These are phyloP conservation scores for Drechslerella stenobrocha DNA, from an alignment of 2,329 filamentous ascomycete genomes.

Conservation along the genomic window DNA sequence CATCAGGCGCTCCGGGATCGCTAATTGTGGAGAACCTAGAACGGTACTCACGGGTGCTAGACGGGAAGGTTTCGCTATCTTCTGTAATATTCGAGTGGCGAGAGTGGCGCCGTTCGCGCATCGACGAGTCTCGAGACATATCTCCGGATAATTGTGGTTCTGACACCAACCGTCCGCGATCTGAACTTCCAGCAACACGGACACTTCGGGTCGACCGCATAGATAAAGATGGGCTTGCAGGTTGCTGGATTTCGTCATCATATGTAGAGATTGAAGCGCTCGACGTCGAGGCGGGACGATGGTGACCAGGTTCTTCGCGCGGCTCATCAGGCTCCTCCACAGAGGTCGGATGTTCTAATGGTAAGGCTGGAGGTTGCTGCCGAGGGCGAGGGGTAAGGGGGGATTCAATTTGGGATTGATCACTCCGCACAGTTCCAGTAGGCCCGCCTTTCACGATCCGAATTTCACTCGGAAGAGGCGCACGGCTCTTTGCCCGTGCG, in stretches of 20 bases:
- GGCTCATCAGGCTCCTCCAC: slow-evolving; percentile 32
- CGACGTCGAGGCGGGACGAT: slow-evolving; percentile 27
- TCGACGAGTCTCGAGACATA: slow-evolving; percentile 33
- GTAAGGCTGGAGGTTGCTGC: slow-evolving; percentile 11
- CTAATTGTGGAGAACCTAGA: slow-evolving; percentile 33
- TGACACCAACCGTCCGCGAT: slow-evolving; percentile 30
- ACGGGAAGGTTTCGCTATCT: slow-evolving; percentile 23
- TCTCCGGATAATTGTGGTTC: slow-evolving; percentile 35
- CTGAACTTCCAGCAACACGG: slow-evolving; percentile 16
- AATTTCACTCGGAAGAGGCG: slow-evolving; percentile 28
- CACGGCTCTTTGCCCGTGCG: slow-evolving; percentile 15
- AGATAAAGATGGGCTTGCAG: slow-evolving; percentile 32
- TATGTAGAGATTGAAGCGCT: slow-evolving; percentile 25
- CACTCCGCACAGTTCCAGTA: slow-evolving; percentile 12
- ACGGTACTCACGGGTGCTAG: slow-evolving; percentile 24
- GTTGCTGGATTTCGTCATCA: slow-evolving; percentile 26
- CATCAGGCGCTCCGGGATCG: slow-evolving; percentile 28
- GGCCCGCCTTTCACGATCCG: slow-evolving; percentile 19
- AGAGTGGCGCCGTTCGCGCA: slow-evolving; percentile 39
- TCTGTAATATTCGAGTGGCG: slow-evolving; percentile 37
- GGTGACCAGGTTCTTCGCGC: slow-evolving; percentile 17
- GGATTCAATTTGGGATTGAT: slow-evolving; percentile 30
- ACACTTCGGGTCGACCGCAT: slow-evolving; percentile 29
- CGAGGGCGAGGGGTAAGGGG: slow-evolving; percentile 36
- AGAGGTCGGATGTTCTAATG: slow-evolving; percentile 25